phyloP scores from a whole-genome alignment of 345 rosid species.

The Salix dunnii region DNA sequence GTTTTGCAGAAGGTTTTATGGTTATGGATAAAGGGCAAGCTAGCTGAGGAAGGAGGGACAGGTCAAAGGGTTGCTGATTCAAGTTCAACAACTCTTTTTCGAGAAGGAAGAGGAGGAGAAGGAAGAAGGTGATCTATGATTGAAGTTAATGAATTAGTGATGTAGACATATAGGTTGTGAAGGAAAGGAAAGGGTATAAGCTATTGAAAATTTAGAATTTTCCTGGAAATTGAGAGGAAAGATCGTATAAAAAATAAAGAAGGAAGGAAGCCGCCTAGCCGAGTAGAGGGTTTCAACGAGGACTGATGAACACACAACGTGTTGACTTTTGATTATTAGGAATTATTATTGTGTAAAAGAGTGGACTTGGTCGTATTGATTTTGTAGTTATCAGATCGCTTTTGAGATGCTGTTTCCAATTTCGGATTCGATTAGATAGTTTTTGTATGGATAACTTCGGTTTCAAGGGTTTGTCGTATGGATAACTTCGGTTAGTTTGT shows the following conservation, averaged over 20 bases:
- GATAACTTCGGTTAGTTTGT: too few relatives aligned
- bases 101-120: too few relatives aligned
- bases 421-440: background rate
- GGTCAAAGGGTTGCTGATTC: background rate
- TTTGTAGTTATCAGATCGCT: background rate
- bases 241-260: background rate
- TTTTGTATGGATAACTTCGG: background rate
- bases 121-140: too few relatives aligned
- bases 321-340: background rate
- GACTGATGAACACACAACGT: background rate
- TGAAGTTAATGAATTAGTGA: background rate
- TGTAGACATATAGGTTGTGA: background rate
- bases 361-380: constrained; percentile 13
- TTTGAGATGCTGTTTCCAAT: background rate
- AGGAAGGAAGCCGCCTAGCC: background rate
- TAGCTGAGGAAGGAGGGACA: background rate
- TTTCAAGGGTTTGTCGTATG: too few relatives aligned
- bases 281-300: background rate
- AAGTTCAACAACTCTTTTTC: background rate
- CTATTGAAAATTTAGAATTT: background rate
- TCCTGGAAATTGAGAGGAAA: background rate
- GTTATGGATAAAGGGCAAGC: background rate
- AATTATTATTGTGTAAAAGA: background rate
- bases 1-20: background rate
- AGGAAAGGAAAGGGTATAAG: background rate